phyloP scores from a whole-genome alignment of 2,329 filamentous ascomycete genomes.

The Cercospora citrullina region DNA sequence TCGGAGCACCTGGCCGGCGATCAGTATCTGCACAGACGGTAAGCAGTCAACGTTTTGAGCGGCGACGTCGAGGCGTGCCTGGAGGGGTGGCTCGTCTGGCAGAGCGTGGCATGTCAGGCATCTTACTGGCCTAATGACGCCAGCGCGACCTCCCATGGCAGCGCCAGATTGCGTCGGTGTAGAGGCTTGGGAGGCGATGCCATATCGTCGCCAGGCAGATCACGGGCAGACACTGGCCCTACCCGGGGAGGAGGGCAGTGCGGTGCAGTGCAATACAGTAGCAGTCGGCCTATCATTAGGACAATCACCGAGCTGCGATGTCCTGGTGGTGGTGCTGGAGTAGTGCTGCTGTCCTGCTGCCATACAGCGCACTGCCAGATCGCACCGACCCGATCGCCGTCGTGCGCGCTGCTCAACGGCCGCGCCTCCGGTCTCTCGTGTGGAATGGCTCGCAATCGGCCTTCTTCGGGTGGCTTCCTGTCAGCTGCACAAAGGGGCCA shows the following conservation, averaged over 20 bases:
- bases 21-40: slow-evolving; percentile 25
- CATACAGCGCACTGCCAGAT: background rate
- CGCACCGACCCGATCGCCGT: slow-evolving; percentile 2
- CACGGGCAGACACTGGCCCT: slow-evolving; percentile 26
- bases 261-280: slow-evolving; percentile 7
- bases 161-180: slow-evolving; percentile 38
- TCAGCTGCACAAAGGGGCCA: slow-evolving; percentile 28
- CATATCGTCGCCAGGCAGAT: slow-evolving; percentile 20
- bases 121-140: slow-evolving; percentile 36
- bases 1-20: slow-evolving; percentile 25
- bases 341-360: background rate
- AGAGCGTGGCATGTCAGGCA: slow-evolving; percentile 25
- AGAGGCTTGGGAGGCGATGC: slow-evolving; percentile 27
- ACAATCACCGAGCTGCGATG: slow-evolving; percentile 21
- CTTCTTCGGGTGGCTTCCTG: slow-evolving; percentile 29
- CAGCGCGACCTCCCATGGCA: slow-evolving; percentile 34
- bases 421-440: slow-evolving; percentile 14
- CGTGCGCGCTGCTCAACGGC: slow-evolving; percentile 16
- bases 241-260: background rate
- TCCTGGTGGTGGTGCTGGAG: slow-evolving; percentile 13
- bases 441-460: slow-evolving; percentile 28
- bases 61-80: slow-evolving; percentile 12
- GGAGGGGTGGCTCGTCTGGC: slow-evolving; percentile 19
- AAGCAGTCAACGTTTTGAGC: slow-evolving; percentile 14
- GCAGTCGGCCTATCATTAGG: slow-evolving; percentile 31